Base-by-base conservation (phyloP, 2,329 filamentous ascomycete genomes). In the Thelonectria discophora region DNA sequence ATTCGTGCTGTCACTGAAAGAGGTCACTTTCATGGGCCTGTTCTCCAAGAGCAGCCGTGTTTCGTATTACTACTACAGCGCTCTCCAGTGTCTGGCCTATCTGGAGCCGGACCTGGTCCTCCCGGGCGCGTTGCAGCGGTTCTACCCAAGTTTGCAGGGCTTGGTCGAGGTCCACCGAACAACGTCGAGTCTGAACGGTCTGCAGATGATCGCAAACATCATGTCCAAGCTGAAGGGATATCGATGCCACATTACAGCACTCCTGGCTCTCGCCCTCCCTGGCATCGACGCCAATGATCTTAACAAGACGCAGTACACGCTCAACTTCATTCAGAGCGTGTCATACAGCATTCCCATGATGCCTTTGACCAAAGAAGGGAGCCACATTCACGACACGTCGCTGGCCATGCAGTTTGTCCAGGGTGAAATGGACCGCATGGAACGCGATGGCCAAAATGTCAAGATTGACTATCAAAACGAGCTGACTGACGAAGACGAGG, bases 201-300 rank as follows among this genome's bases (percentile, higher is more conserved):
- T 99, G 62, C 94, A 97, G 79, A 92, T 97, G 83, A 87, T 98
- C 63, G 92, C 94, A 65, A 92, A 93, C 74, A 88, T 94, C 71
- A 96, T 99, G 86, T 89, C 93, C 13, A 90, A 91, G 73, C 92
- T 93, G 42, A 98, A 97, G 77, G 95, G 95, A n/a, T 97, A 95
- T 75, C 87, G 95, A 62, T 98, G 95, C 73, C 95, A 99, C 75
- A 89, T 99, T 65, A 99, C 95, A 1, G 94, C 94, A 1, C 81
- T 99, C 37, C 81, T 99, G n/a, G 95, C 94, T 5, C 84, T 99
- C 62, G 93, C 94, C 5, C 82, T 99, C 32, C 96, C 96, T 0
- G 96, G 95, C 20, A 97, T 99, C 60, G 96, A 99, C 78, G 94
- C 96, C 65, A 99, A 99, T 74, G 95, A 99, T 77, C 81, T 99